A percentile compares a stretch with the other conserved stretches of the same genome.
phyloP scores from a whole-genome alignment of 2,329 filamentous ascomycete genomes.

The Didymella pinodella region DNA sequence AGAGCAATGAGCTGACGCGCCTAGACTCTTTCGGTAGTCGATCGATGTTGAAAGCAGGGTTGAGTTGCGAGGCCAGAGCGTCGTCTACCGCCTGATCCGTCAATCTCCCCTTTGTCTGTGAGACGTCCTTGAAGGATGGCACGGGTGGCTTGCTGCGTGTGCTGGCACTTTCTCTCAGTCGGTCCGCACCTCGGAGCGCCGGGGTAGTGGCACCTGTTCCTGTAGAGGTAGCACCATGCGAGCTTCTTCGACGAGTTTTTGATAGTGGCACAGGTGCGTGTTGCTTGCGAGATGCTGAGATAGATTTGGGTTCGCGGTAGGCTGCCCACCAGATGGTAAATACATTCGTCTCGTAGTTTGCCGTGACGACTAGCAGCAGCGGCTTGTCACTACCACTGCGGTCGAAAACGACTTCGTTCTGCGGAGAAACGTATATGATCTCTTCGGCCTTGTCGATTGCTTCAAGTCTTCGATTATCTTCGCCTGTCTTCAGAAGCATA shows the following conservation, averaged over 20 bases:
- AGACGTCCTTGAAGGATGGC: conserved; percentile 50
- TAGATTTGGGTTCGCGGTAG: conserved; percentile 74
- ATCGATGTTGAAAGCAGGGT: conserved; percentile 58
- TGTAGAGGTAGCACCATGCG: conserved; percentile 63
- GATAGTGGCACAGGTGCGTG: conserved; percentile 49
- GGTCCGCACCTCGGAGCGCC: conserved; percentile 65
- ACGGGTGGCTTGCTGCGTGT: conserved; percentile 55
- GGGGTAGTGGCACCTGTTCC: conserved; percentile 80
- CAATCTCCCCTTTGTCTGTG: conserved; percentile 42
- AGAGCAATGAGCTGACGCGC: conserved; percentile 89
- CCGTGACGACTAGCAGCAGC: conserved; percentile 79
- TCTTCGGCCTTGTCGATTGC: conserved; percentile 81
- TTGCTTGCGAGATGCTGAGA: conserved; percentile 53
- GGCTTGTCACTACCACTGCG: conserved; percentile 54
- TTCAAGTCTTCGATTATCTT: conserved; percentile 51
- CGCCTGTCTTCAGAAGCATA: conserved; percentile 42
- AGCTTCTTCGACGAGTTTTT: conserved; percentile 69
- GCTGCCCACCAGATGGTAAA: conserved; percentile 87
- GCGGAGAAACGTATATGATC: conserved; percentile 79
- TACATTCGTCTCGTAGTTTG: conserved; percentile 76
- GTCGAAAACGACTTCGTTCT: conserved; percentile 62
- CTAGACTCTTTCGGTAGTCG: conserved; percentile 69
- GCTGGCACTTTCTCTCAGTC: conserved; percentile 80
- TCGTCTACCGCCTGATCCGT: conserved; percentile 55
- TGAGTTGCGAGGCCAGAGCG: conserved; percentile 58